These are phyloP conservation scores for Viola odorata DNA, from an alignment of 345 rosid genomes.

Conservation along the genomic window DNA sequence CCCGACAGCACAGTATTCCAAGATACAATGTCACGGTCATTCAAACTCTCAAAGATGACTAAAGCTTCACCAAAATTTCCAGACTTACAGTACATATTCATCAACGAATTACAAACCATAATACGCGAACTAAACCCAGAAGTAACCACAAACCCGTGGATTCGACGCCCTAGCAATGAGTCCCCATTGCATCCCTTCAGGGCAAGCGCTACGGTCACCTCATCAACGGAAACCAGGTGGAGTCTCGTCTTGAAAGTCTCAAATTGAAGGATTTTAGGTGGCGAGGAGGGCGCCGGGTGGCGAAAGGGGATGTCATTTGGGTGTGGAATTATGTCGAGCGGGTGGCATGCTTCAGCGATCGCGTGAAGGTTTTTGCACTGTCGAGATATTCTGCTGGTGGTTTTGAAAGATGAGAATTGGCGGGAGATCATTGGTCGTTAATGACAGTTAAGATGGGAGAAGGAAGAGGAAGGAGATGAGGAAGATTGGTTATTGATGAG, in stretches of 20 bases:
- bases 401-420: too few species aligned
- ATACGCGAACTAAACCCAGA: conserved; percentile 52
- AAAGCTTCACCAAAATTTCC: conserved; percentile 45
- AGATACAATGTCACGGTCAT: conserved; percentile 66
- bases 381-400: too few species aligned
- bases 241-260: conserved; percentile 36
- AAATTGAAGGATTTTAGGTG: conserved; percentile 38
- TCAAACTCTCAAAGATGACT: conserved; percentile 56
- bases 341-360: conserved; percentile 19
- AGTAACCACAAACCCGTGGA: conserved; percentile 61
- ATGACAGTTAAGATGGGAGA: too few species aligned
- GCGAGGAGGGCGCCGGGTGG: conserved; percentile 32
- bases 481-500: too few species aligned
- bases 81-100: conserved; percentile 64
- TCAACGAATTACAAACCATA: conserved; percentile 58
- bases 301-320: conserved; percentile 22
- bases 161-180: conserved; percentile 47
- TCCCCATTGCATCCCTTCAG: conserved; percentile 64
- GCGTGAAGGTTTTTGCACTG: background rate
- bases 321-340: conserved; percentile 32
- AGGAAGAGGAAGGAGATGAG: too few species aligned
- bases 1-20: conserved; percentile 93
- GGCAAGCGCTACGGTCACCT: conserved; percentile 51
- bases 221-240: conserved; percentile 35
- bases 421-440: too few species aligned